phyloP scores from a whole-genome alignment of 1,139 yeast genomes.

The Yamadazyma sp. region DNA sequence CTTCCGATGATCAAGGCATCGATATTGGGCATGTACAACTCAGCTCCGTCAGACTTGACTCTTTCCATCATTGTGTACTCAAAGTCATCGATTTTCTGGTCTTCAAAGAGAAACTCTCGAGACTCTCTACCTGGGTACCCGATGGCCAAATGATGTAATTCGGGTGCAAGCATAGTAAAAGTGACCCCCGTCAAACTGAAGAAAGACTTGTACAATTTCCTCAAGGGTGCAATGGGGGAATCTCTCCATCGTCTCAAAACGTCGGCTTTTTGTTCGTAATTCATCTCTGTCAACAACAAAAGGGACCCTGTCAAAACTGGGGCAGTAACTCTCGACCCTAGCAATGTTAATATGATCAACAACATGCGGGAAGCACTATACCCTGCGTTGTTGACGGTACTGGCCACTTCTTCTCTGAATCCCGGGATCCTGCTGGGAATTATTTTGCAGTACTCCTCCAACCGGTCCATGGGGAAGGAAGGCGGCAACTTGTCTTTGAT shows the following conservation, averaged over 20 bases:
- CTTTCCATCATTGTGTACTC: conserved; percentile 33
- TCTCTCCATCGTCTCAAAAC: conserved; percentile 39
- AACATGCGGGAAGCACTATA: conserved; percentile 22
- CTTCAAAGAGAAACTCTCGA: conserved; percentile 31
- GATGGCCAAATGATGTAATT: conserved; percentile 34
- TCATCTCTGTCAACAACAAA: conserved; percentile 40
- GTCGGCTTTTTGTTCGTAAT: conserved; percentile 26
- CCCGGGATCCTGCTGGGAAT: conserved; percentile 34
- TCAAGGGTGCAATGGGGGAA: conserved; percentile 30
- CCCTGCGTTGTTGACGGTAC: conserved; percentile 19
- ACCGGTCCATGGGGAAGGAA: conserved; percentile 27
- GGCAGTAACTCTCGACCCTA: conserved; percentile 35
- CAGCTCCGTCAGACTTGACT: conserved; percentile 31
- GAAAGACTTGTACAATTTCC: conserved; percentile 31
- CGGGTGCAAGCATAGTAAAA: conserved; percentile 28
- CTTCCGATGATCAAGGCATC: conserved; percentile 56
- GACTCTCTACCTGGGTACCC: conserved; percentile 36
- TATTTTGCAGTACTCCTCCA: conserved; percentile 33
- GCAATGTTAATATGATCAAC: conserved; percentile 24
- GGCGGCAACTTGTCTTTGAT: conserved; percentile 28
- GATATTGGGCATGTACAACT: conserved; percentile 36
- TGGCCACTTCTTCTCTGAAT: conserved; percentile 22
- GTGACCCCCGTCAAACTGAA: conserved; percentile 23
- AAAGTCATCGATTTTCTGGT: conserved; percentile 25
- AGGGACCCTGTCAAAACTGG: conserved; percentile 37